These are phyloP conservation scores for Chaetomiaceae sp. DNA, from an alignment of 2,329 filamentous ascomycete species.

Conservation along the genomic window DNA sequence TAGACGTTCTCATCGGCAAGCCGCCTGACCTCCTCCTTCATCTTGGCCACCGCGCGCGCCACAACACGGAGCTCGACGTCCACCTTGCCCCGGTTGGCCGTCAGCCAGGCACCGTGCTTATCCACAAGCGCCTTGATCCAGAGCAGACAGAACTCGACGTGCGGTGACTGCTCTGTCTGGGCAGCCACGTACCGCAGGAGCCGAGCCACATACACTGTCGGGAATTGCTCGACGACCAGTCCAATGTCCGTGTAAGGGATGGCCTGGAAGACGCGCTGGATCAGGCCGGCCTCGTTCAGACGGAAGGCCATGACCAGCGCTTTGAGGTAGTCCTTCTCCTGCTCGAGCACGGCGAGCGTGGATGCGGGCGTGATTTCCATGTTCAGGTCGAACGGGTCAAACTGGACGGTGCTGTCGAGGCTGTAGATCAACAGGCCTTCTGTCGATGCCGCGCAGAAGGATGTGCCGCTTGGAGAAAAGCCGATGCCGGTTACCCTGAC, in stretches of 20 bases:
- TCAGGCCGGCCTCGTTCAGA: slow-evolving; percentile 77
- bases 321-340: slow-evolving; percentile 77
- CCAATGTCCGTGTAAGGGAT: slow-evolving; percentile 71
- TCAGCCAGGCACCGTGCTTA: slow-evolving; percentile 79
- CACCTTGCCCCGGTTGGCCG: slow-evolving; percentile 71
- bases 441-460: slow-evolving; percentile 92
- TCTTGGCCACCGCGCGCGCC: slow-evolving; percentile 71
- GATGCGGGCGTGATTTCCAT: slow-evolving; percentile 87
- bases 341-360: slow-evolving; percentile 63
- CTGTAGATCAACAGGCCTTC: slow-evolving; percentile 94
- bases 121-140: slow-evolving; percentile 85
- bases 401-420: slow-evolving; percentile 75
- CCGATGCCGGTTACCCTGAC: slow-evolving; percentile 79
- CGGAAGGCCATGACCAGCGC: slow-evolving; percentile 96
- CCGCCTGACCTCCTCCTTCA: slow-evolving; percentile 76
- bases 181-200: slow-evolving; percentile 82
- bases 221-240: slow-evolving; percentile 73
- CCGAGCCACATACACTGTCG: slow-evolving; percentile 78
- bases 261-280: slow-evolving; percentile 79
- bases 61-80: slow-evolving; percentile 82
- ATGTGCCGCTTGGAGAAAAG: slow-evolving; percentile 82
- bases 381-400: slow-evolving; percentile 95
- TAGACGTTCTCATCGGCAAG: slow-evolving; percentile 86
- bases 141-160: slow-evolving; percentile 88
- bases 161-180: slow-evolving; percentile 83